Evolutionary conservation across 2,329 filamentous ascomycete genomes (phyloP), one percentile per base, ranked within the genome.

Genomic region (Neoscytalidium dimidiatum): DNA sequence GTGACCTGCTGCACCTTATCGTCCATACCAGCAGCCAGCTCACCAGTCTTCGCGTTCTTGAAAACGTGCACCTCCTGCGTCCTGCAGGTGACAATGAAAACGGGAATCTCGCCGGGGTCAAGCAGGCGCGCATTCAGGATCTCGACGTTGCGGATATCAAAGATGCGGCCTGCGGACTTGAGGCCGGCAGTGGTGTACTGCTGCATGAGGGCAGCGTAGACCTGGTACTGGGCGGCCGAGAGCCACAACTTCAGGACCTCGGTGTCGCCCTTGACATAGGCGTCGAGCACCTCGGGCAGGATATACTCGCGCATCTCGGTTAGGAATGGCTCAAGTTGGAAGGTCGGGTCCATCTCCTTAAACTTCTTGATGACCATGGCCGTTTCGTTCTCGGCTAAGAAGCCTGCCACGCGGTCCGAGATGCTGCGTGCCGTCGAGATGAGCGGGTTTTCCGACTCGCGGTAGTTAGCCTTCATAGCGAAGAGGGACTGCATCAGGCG

Each of bases 1-100:
- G 95, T 98, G 70, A 99, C 95, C 71, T 97, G 89, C 80, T 99
- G 95, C 26, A 99, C 95, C 81, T 94, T 96, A 80, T 99, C 95
- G 79, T 99, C 95, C 93, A 97, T 98, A 48, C 95, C 95, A 13
- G 94, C 94, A 3, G 94, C 94, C 53, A 99, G 86, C 78, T 97
- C 85, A 68, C 90, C 90, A 0, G 90, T 90, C 85, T 99, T 98
- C 66, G 90, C 88, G 69, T 98, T 96, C 68, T 91, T 88, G 82
- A 97, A 99, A 17, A 98, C 94, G 75, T 99, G 95, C 11, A 99
- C 94, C 80, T 99, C 95, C 77, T 99, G 95, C 11, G 95, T 97
- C 69, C 95, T 86, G 82, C 93, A 97, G 67, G 94, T 97, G 70
- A 99, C 90, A 75, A 99, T 96, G 76, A 99, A 98, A 28, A 99